Percentiles rank a stretch among this genome's conserved stretches.
phyloP scores from a whole-genome alignment of 2,329 filamentous ascomycete genomes.

The Penicillium crustosum region DNA sequence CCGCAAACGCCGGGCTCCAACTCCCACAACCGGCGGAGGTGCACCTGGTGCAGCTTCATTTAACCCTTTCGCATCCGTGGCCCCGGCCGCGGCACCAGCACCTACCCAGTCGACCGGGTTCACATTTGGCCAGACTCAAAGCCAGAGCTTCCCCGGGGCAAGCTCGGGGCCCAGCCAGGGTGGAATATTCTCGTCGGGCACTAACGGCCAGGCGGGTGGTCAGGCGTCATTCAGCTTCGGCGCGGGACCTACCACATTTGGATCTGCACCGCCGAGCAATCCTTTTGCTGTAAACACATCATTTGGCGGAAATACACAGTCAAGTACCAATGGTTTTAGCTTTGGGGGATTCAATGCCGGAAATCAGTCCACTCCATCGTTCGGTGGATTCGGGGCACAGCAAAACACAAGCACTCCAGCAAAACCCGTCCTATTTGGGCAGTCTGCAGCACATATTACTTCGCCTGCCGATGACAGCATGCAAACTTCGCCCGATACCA shows the following conservation, averaged over 20 bases:
- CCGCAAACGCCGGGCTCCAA: constrained; percentile 19
- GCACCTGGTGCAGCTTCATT: constrained; percentile 9
- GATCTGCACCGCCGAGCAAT: constrained; percentile 12
- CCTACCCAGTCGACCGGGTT: constrained; percentile 18
- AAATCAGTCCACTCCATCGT: constrained; percentile 12
- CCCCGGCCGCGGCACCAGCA: constrained; percentile 12
- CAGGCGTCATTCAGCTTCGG: constrained; percentile 20
- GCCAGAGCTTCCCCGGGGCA: constrained; percentile 26
- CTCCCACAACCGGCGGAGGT: constrained; percentile 15
- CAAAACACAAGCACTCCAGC: constrained; percentile 10
- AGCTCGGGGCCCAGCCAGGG: constrained; percentile 14
- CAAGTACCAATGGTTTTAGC: constrained; percentile 11
- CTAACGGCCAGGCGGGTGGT: constrained; percentile 8
- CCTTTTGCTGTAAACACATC: constrained; percentile 18
- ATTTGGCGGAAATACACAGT: constrained; percentile 6
- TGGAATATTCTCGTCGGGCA: constrained; percentile 23
- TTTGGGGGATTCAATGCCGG: constrained; percentile 11
- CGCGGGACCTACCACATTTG: constrained; percentile 4
- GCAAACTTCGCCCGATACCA: constrained; percentile 26
- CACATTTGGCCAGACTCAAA: constrained; percentile 23
- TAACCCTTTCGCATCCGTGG: constrained; percentile 13
- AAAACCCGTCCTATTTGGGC: constrained; percentile 16
- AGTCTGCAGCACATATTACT: constrained; percentile 11
- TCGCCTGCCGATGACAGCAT: constrained; percentile 21
- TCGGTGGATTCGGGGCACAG: constrained; percentile 15